Base-by-base conservation (phyloP, 1,284 basidiomycete genomes). In the Melampsora larici-populina region DNA sequence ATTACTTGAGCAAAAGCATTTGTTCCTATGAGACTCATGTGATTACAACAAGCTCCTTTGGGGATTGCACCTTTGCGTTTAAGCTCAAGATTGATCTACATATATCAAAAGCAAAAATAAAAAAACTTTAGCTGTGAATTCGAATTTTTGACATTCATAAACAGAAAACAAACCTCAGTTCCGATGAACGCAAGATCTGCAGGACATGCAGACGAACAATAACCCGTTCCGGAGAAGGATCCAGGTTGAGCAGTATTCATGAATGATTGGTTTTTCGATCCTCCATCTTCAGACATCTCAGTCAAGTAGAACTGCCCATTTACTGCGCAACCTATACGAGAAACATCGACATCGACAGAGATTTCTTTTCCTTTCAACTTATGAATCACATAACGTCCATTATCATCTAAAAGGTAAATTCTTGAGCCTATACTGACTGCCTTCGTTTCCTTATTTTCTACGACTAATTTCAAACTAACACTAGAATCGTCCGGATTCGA, bases 101-200 rank as follows among this genome's bases (percentile, higher is more conserved):
- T 15, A 9, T 43, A 43, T 43, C 40, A 43, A 86, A 85, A 31
- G 86, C 83, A 64, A 84, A 84, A 82, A 46, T 46, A 62, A 21
- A 46, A 2, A 36, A 40, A n/a, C n/a, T 31, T 21, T 18, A 49
- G 11, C 40, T 26, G 46, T 17, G 8, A 31, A 67, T 9, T 40
- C 55, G 21, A 51, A 66, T 43, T 24, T 8, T n/a, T 58, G n/a
- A 46, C 26, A 46, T 18, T 1, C 5, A n/a, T 29, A 36, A 18
- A 40, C 15, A 46, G 21, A n/a, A n/a, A 40, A 79, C 84, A 73
- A 80, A 87, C 87, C 84, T 84, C 81, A 79, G 87, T 87, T 81
- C 86, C 85, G 80, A 88, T 87, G 82, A 88, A 88, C 82, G 87
- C 88, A 82, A 88, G 84, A 79, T 87, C 86, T 26, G 85, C 85